phyloP scores from a whole-genome alignment of 2,329 filamentous ascomycete species.

The Botryotinia narcissicola region DNA sequence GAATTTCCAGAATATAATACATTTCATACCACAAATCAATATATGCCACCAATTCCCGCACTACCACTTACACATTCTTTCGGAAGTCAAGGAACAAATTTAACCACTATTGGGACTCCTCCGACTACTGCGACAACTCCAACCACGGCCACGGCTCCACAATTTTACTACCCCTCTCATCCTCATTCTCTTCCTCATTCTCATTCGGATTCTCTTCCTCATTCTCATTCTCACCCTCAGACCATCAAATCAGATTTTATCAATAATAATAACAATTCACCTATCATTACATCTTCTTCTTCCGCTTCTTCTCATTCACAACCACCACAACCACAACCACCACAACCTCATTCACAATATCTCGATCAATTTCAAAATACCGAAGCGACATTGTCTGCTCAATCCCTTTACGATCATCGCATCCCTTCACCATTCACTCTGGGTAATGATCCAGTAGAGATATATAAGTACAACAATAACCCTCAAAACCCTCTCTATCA shows the following conservation, averaged over 20 bases:
- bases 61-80: conserved; percentile 31
- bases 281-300: background rate
- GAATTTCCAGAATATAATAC: conserved; percentile 24
- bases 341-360: background rate
- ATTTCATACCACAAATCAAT: conserved; percentile 26
- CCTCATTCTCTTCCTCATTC: background rate
- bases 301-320: background rate
- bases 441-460: conserved; percentile 5
- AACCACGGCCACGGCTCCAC: background rate
- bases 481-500: conserved; percentile 16
- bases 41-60: conserved; percentile 36
- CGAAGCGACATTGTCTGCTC: background rate
- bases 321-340: background rate
- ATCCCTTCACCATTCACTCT: background rate
- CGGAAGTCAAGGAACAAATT: conserved; percentile 8
- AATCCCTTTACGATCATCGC: background rate
- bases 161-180: conserved; percentile 16
- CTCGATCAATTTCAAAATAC: background rate
- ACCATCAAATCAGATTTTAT: conserved; percentile 23
- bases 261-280: conserved; percentile 2
- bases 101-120: background rate
- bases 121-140: background rate
- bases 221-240: conserved; percentile 4
- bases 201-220: too few relatives aligned
- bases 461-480: conserved; percentile 16